Percentiles rank a stretch among this genome's conserved stretches.
These are phyloP conservation scores for Aphanomyces euteiches DNA, from an alignment of 352 stramenopile genomes.

Conservation along the genomic window DNA sequence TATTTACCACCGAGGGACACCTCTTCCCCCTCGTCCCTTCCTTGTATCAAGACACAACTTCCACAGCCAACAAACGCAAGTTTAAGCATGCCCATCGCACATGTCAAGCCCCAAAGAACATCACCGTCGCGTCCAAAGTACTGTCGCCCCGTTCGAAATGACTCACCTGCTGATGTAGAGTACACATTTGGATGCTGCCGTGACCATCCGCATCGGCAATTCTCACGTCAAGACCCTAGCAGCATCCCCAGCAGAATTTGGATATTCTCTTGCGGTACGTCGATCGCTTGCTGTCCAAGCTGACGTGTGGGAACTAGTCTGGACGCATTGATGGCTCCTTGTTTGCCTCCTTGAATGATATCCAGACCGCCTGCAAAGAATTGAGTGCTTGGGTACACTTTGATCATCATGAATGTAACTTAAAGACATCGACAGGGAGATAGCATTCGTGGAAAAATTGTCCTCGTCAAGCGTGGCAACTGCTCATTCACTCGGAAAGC, in stretches of 20 bases:
- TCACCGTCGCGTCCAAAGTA: conserved; percentile 30
- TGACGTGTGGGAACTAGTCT: conserved; percentile 32
- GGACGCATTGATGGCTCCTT: conserved; percentile 57
- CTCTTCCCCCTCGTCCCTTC: conserved; percentile 58
- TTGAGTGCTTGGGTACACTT: conserved; percentile 33
- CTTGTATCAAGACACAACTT: conserved; percentile 42
- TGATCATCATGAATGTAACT: conserved; percentile 27
- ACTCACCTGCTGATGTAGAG: background rate
- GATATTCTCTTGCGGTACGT: conserved; percentile 31
- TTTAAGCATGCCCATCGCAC: background rate
- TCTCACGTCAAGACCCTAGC: conserved; percentile 64
- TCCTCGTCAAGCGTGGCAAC: conserved; percentile 61
- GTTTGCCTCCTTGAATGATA: conserved; percentile 39
- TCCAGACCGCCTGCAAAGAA: conserved; percentile 49
- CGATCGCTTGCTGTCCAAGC: conserved; percentile 24
- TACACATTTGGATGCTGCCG: conserved; percentile 40
- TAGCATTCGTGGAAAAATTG: conserved; percentile 50
- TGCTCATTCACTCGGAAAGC: conserved; percentile 81
- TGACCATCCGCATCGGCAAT: conserved; percentile 58
- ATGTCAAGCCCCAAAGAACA: conserved; percentile 6
- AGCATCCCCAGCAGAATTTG: conserved; percentile 65
- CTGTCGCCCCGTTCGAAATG: no score
- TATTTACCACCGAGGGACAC: conserved; percentile 84
- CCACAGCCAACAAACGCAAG: conserved; percentile 16
- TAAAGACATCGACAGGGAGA: conserved; percentile 11